A percentile compares a stretch with the other conserved stretches of the same genome.
These are phyloP conservation scores for Fusarium graminum DNA, from an alignment of 2,329 filamentous ascomycete genomes.

Conservation along the genomic window DNA sequence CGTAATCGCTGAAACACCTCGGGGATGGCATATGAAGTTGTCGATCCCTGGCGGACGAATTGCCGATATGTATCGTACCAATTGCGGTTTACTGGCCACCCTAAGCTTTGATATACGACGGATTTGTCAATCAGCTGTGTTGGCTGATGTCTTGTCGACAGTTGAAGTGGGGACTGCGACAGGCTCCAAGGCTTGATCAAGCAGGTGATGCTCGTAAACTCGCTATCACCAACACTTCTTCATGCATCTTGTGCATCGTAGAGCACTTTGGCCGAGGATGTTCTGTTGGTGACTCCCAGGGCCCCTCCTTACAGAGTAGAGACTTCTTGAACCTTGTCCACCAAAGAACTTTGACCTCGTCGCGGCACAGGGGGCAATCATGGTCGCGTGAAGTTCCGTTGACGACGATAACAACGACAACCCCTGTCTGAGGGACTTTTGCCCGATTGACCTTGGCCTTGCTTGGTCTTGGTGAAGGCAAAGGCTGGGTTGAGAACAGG, in stretches of 20 bases:
- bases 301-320: background rate
- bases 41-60: constrained; percentile 42
- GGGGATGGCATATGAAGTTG: constrained; percentile 28
- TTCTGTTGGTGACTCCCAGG: constrained; percentile 10
- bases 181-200: constrained; percentile 36
- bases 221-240: constrained; percentile 43
- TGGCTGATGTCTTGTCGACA: constrained; percentile 37
- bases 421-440: constrained; percentile 42
- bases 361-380: constrained; percentile 35
- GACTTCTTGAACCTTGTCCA: constrained; percentile 29
- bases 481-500: constrained; percentile 11
- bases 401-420: constrained; percentile 1
- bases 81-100: constrained; percentile 17
- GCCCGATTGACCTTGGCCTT: constrained; percentile 9
- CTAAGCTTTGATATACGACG: constrained; percentile 30
- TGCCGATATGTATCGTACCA: constrained; percentile 35
- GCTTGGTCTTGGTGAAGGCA: constrained; percentile 13
- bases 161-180: constrained; percentile 28
- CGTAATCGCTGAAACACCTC: constrained; percentile 33
- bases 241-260: constrained; percentile 30
- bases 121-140: constrained; percentile 28
- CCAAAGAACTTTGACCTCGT: constrained; percentile 24
- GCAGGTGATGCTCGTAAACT: constrained; percentile 35
- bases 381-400: constrained; percentile 30
- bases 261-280: constrained; percentile 18